Base-by-base conservation (phyloP, 805 yeast genomes). In the Candida stauntonica region DNA sequence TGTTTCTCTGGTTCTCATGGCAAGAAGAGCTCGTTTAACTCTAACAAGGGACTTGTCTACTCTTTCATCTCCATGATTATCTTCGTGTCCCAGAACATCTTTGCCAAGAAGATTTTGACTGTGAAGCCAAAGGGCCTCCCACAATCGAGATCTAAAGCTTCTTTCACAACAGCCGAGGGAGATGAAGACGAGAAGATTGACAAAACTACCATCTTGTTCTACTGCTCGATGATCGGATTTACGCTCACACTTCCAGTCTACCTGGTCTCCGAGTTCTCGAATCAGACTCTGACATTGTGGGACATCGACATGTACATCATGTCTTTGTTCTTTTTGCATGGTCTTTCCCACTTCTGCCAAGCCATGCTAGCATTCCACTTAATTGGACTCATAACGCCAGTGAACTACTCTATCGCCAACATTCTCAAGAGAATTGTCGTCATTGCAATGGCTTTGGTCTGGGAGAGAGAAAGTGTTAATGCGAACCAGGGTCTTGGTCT, bases 321-420 rank as follows among this genome's bases (percentile, higher is more conserved):
- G 5, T 26, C 48, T 0, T 55, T 79, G 32, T 67, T 81, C 23
- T 20, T 74, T 5, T 38, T 79, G n/a, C 86, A 84, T 57, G 88
- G 89, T 2, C 38, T 73, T 2, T 64, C 82, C 3, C 94, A 84
- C 63, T 84, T 83, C 54, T 51, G 75, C 38, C 93, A 84, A 61
- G 76, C 86, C 3, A 68, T 84, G 55, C 59, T 83, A 33, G 91
- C 91, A 18, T 84, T 84, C 59, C 88, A 81, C 57, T 70, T 84
- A 32, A 70, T 84, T 47, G 91, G 91, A 2, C 56, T 73, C 49
- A 69, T 83, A 17, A 71, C 81, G n/a, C 84, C 93, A 4, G 82
- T 84, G 33, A 81, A 81, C 55, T 84, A 84, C 58, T 79, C 87
- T 29, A 80, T 84, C 54, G 93, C 89, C 21, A 84, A 80, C 57